Evolutionary conservation across 2,329 filamentous ascomycete species (phyloP), one percentile per base, ranked within the genome.

Genomic region (Dactylonectria estremocensis): DNA sequence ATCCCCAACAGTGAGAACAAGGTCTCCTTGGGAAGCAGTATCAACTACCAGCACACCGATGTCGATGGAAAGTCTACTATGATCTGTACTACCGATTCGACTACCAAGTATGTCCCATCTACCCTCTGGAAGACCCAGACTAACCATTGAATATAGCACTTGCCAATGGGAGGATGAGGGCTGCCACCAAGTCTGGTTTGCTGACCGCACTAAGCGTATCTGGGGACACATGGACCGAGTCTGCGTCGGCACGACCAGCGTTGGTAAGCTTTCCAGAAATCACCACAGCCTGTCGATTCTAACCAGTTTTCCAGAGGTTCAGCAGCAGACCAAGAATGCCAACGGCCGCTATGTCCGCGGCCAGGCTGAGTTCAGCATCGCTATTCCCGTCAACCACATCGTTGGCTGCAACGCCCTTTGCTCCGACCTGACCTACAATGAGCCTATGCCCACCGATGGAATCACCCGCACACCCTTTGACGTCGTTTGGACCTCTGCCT

Each of bases 321-420:
- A 69, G 59, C 54, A 63, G 63, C 63, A 69, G 33, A 64, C 58
- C 13, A 54, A 10, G 10, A 69, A 66, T 45, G 35, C 33, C 9
- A 63, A 69, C 33, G 67, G 67, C 11, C 58, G 59, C 48, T 69
- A 22, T 6, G 67, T 69, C 24, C 63, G 67, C 24, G 63, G 67
- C 43, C 58, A 63, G 53, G 55, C 67, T 24, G 63, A 69, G 58
- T 69, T 66, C 31, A 69, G 67, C 55, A 69, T 69, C 48, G 63
- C 67, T 13, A 33, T 69, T 2, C 67, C 67, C 13, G 18, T 69
- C 20, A 66, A 66, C 59, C 54, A 45, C 13, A 66, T 66, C 11
- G 59, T 69, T 37, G 67, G 63, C 55, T 69, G 63, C 55, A 66
- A 68, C 5, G 66, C 66, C 31, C 53, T 55, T 9, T 69, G 66